A percentile compares a stretch with the other conserved stretches of the same genome.
phyloP scores from a whole-genome alignment of 768 basidiomycete genomes.

The Rhizopogon rudus region DNA sequence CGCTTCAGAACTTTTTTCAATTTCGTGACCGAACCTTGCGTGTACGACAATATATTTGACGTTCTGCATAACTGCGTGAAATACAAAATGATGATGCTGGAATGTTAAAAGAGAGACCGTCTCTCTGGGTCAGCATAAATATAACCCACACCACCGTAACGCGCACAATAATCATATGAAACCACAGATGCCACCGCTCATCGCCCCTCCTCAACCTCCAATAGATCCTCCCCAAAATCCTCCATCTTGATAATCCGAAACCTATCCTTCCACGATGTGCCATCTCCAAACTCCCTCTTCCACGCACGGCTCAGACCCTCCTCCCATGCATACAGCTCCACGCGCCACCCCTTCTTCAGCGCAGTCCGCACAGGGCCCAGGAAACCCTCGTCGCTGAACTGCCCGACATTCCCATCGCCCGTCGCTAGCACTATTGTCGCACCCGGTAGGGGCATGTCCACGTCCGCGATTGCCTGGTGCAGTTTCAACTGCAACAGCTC shows the following conservation, averaged over 20 bases:
- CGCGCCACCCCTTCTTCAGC: slow-evolving; percentile 84
- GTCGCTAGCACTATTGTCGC: slow-evolving; percentile 89
- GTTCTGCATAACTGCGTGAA: no score
- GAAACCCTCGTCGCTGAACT: slow-evolving; percentile 93
- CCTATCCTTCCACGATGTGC: slow-evolving; percentile 32
- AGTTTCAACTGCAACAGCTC: slow-evolving; percentile 92
- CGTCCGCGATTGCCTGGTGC: slow-evolving; percentile 75
- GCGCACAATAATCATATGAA: neutral
- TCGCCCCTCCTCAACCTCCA: slow-evolving; percentile 35
- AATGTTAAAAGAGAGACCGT: no score
- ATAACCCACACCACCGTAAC: neutral
- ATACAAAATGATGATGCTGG: no score
- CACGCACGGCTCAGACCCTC: slow-evolving; percentile 76
- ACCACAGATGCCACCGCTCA: slow-evolving; percentile 1
- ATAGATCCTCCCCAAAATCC: slow-evolving; percentile 56
- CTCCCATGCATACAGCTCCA: slow-evolving; percentile 94
- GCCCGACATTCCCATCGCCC: slow-evolving; percentile 88
- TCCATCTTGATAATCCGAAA: slow-evolving; percentile 63
- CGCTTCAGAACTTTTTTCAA: no score
- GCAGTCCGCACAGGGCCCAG: slow-evolving; percentile 83
- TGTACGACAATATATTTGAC: no score
- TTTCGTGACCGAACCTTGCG: no score
- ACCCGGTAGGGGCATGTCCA: slow-evolving; percentile 56
- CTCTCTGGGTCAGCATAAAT: no score
- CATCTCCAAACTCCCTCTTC: slow-evolving; percentile 66